Percentiles rank a stretch among this genome's conserved stretches.
phyloP scores from a whole-genome alignment of 352 stramenopile species.

The Phytophthora pisi region DNA sequence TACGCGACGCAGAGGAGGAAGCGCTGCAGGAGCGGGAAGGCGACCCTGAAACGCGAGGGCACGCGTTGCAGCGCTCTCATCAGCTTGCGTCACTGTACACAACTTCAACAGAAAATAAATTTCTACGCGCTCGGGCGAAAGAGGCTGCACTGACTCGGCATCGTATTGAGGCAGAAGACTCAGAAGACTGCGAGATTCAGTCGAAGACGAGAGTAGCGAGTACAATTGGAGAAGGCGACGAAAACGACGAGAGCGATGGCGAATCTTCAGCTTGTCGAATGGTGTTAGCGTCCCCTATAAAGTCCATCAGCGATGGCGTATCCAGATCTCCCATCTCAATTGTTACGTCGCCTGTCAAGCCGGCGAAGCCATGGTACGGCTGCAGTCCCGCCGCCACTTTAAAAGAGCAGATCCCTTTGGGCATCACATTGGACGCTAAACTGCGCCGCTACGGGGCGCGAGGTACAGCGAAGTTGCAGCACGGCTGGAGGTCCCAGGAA shows the following conservation, averaged over 20 bases:
- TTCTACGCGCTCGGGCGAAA: conserved; percentile 34
- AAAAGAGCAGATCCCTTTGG: conserved; percentile 32
- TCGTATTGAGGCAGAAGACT: conserved; percentile 2
- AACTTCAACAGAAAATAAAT: conserved; percentile 52
- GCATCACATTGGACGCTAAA: conserved; percentile 53
- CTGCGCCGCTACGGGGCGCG: conserved; percentile 57
- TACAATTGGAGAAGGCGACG: conserved; percentile 17
- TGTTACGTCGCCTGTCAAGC: conserved; percentile 22
- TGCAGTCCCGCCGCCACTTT: conserved; percentile 37
- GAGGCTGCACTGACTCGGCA: conserved; percentile 6
- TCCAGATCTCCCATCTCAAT: conserved; percentile 3
- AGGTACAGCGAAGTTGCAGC: conserved; percentile 30
- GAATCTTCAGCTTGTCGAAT: background rate
- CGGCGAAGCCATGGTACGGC: conserved; percentile 55
- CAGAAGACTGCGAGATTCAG: background rate
- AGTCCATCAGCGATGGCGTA: background rate
- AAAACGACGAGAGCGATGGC: conserved; percentile 25
- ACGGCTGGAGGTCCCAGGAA: conserved; percentile 26
- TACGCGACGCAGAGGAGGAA: conserved; percentile 44
- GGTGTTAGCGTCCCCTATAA: conserved; percentile 30
- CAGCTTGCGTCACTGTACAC: conserved; percentile 58
- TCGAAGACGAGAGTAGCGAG: conserved; percentile 2
- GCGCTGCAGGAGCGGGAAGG: conserved; percentile 24
- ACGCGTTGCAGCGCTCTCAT: conserved; percentile 39
- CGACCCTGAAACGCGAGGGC: conserved; percentile 36